Evolutionary conservation across 2,329 filamentous ascomycete species (phyloP), one percentile per base, ranked within the genome.

Genomic region (Neopestalotiopsis clavispora): DNA sequence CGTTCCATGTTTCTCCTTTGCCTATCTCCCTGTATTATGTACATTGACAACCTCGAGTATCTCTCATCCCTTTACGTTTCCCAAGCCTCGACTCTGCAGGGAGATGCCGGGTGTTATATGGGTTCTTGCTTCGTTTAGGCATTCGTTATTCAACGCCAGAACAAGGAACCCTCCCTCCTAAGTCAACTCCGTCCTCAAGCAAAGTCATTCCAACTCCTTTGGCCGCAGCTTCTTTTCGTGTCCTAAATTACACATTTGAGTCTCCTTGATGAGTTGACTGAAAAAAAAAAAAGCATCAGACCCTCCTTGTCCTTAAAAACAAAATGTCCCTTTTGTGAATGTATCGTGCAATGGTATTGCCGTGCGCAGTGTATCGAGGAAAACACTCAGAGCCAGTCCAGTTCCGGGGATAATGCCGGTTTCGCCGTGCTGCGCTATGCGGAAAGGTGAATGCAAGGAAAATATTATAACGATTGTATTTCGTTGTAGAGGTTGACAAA

Each of bases 321-420:
- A 14, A 59, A 20, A 30, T 40, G n/a, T 62, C 59, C 28, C 34
- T 40, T 40, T 40, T 62, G 59, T 34, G 34, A 62, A 62, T 34
- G 34, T 34, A 62, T 62, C 59, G 59, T 62, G 59, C 59, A 62
- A 34, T 23, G 30, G 59, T 38, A 38, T 7, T 62, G 59, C 59
- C 32, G 14, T 40, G 34, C 30, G 28, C 59, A 34, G 59, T 20
- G 30, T 34, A 62, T 34, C 30, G 32, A 62, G n/a, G 20, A 45
- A 49, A 64, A 64, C 45, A 52, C 40, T 32, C 61, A 64, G 61
- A 64, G 61, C 61, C 61, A 64, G 20, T 52, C 61, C 61, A 38
- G 38, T 32, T 34, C 61, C 71, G 74, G 75, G n/a, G 14, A 71
- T 75, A 76, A 77, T 62, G n/a, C 74, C 73, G 73, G 70, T 75